A percentile compares a stretch with the other conserved stretches of the same genome.
Evolutionary conservation across 2,329 filamentous ascomycete genomes (phyloP).

Genomic region (Ophioceras dolichostomum): DNA sequence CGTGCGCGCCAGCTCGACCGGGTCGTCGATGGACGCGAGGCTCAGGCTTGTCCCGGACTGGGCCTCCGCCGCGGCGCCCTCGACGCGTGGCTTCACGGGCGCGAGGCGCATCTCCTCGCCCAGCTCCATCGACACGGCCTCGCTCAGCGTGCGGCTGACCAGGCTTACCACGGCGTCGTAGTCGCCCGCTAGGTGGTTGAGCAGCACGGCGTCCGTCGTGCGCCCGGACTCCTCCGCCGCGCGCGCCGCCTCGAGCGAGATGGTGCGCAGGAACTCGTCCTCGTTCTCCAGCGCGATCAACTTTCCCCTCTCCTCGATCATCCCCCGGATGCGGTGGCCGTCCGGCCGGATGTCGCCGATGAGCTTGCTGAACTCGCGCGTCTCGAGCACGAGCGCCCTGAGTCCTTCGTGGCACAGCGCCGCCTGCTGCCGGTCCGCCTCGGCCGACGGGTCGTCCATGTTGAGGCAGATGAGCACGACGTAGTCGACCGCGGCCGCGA

Average conservation of each 20-base stretch:
- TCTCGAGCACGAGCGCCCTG: constrained; percentile 91
- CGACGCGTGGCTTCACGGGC: constrained; percentile 61
- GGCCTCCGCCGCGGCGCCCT: constrained; percentile 15
- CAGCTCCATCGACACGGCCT: constrained; percentile 76
- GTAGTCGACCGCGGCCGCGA: constrained; percentile 86
- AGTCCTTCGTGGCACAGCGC: constrained; percentile 84
- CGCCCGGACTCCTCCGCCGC: constrained; percentile 91
- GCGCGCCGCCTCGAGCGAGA: constrained; percentile 83
- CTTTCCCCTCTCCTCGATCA: constrained; percentile 73
- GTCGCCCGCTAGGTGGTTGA: constrained; percentile 90
- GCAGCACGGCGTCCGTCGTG: constrained; percentile 82
- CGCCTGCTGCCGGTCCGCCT: constrained; percentile 64
- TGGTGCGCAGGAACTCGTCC: constrained; percentile 77
- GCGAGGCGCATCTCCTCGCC: constrained; percentile 68
- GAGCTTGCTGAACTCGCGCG: constrained; percentile 85
- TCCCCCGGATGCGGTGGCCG: constrained; percentile 71
- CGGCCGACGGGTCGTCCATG: constrained; percentile 40
- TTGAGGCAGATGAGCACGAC: constrained; percentile 87
- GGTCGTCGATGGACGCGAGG: constrained; percentile 46
- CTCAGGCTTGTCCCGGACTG: constrained; percentile 45
- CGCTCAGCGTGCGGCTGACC: constrained; percentile 79
- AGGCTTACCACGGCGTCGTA: constrained; percentile 91
- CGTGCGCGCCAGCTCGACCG: constrained; percentile 43
- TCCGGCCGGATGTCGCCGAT: constrained; percentile 85
- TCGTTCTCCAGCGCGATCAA: constrained; percentile 73